Percentiles rank a stretch among this genome's conserved stretches.
phyloP scores from a whole-genome alignment of 306 rosid genomes.

The Cucurbita pepo region DNA sequence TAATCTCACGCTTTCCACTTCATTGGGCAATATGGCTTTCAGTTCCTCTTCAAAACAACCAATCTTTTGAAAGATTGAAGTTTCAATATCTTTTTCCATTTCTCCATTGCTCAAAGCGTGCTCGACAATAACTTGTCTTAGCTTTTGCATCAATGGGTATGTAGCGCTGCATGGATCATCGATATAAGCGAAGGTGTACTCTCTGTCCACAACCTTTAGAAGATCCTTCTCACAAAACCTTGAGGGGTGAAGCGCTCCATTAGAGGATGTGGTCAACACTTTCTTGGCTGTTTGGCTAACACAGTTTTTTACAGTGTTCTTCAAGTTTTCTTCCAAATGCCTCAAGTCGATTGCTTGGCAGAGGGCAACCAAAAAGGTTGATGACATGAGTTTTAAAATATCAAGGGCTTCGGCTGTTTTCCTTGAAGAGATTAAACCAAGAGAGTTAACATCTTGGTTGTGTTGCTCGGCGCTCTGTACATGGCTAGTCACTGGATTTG shows the following conservation, averaged over 20 bases:
- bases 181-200: conserved; percentile 40
- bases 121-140: conserved; percentile 61
- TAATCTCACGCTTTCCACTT: conserved; percentile 43
- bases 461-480: conserved; percentile 91
- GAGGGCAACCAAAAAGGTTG: conserved; percentile 55
- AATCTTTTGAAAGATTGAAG: conserved; percentile 83
- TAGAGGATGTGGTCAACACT: conserved; percentile 46
- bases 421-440: conserved; percentile 70
- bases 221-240: conserved; percentile 73
- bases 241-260: conserved; percentile 73
- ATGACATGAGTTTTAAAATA: conserved; percentile 68
- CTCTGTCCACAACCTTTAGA: conserved; percentile 57
- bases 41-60: conserved; percentile 59
- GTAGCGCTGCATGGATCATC: conserved; percentile 67
- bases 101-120: conserved; percentile 55
- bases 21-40: conserved; percentile 47
- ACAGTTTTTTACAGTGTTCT: conserved; percentile 40
- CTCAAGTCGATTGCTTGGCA: conserved; percentile 86
- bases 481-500: conserved; percentile 76
- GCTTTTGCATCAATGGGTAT: conserved; percentile 72
- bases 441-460: conserved; percentile 83
- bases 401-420: conserved; percentile 68
- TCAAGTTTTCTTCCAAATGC: conserved; percentile 84
- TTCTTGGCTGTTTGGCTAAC: conserved; percentile 47
- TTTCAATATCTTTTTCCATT: conserved; percentile 30